Conservation (phyloP, 1,139 yeast genomes). For the Saccharomyces hybrid region DNA sequence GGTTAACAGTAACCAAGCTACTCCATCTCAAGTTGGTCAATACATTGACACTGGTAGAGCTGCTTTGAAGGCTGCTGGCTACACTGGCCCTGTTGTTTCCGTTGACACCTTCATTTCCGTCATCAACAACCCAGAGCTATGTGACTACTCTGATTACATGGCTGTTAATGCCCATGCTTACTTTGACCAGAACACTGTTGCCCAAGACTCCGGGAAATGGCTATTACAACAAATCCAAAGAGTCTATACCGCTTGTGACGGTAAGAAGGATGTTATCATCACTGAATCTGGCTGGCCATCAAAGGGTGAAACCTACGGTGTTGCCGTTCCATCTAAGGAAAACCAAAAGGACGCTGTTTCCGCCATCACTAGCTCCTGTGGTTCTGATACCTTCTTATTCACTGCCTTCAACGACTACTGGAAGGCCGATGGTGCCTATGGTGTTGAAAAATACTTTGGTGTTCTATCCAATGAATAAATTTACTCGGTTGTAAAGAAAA, state of each 20-base stretch:
- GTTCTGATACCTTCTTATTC: conserved; percentile 53
- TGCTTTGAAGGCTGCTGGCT: conserved; percentile 56
- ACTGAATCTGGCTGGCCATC: conserved; percentile 85
- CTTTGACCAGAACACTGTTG: conserved; percentile 65
- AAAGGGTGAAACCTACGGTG: conserved; percentile 56
- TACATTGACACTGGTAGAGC: conserved; percentile 52
- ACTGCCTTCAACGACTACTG: conserved; percentile 71
- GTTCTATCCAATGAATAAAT: conserved; percentile 31
- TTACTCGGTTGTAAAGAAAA: conserved; percentile 3
- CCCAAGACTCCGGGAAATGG: conserved; percentile 66
- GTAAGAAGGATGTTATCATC: conserved; percentile 50
- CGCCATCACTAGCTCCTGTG: conserved; percentile 49
- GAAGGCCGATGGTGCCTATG: conserved; percentile 63
- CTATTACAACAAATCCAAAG: conserved; percentile 56
- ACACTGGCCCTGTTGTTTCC: conserved; percentile 64
- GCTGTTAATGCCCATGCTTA: conserved; percentile 79
- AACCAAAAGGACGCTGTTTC: conserved; percentile 58
- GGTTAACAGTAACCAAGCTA: conserved; percentile 61
- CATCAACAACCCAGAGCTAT: conserved; percentile 61
- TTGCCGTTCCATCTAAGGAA: conserved; percentile 58
- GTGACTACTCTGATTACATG: conserved; percentile 65
- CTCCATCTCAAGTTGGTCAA: conserved; percentile 47
- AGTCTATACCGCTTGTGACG: conserved; percentile 60
- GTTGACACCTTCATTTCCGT: conserved; percentile 78
- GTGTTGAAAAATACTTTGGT: conserved; percentile 74